Evolutionary conservation across 257 asterid genomes (phyloP).

Genomic region (Paraleonurus japonicus): DNA sequence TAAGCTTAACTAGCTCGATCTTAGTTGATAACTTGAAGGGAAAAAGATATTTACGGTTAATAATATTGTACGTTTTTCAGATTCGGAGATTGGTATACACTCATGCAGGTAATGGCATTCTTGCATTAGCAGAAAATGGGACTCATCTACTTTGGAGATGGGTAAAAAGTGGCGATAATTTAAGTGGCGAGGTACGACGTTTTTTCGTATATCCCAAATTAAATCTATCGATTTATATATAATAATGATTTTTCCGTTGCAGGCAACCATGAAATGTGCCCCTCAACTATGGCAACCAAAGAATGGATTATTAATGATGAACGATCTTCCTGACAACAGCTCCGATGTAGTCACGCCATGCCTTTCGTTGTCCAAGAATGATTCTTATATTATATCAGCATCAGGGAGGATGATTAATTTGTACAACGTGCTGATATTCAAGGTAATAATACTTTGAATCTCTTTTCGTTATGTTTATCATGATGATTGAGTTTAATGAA

Average conservation of each 20-base stretch:
- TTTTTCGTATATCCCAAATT: neutral
- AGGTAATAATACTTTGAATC: conserved; percentile 40
- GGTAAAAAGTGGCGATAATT: conserved; percentile 33
- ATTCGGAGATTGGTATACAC: conserved; percentile 70
- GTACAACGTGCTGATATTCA: conserved; percentile 48
- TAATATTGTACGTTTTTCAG: conserved; percentile 42
- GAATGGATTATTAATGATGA: conserved; percentile 48
- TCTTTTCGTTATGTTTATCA: neutral
- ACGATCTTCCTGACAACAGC: conserved; percentile 35
- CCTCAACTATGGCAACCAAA: conserved; percentile 60
- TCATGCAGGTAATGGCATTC: conserved; percentile 56
- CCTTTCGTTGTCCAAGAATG: conserved; percentile 64
- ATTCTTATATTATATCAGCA: conserved; percentile 54
- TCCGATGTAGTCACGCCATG: conserved; percentile 38
- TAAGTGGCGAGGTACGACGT: conserved; percentile 39
- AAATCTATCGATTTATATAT: neutral
- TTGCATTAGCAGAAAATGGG: conserved; percentile 70
- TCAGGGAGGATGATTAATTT: conserved; percentile 54
- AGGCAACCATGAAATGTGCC: conserved; percentile 52
- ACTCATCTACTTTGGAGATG: conserved; percentile 73
- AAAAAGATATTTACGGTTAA: neutral
- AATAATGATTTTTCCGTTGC: conserved; percentile 3
- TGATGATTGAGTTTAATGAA: conserved; percentile 21
- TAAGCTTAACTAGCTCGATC: neutral
- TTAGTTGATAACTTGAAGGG: neutral